Conservation (phyloP, 2,329 filamentous ascomycete species). For the Cercospora sp. region DNA sequence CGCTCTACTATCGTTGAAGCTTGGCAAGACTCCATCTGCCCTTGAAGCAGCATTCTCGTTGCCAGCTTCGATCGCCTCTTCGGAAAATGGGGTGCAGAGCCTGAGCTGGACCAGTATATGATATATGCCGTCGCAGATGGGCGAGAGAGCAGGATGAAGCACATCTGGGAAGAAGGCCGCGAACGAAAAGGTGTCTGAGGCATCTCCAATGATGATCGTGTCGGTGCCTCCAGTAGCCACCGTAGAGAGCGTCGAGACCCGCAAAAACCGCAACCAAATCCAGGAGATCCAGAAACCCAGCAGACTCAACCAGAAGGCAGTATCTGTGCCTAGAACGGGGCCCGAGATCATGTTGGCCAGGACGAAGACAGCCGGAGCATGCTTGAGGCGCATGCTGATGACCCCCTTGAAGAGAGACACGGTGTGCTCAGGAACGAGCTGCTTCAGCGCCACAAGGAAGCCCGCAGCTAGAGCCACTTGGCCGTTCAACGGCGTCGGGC, state of each 20-base stretch:
- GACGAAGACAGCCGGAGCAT: slow-evolving; percentile 65
- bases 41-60: slow-evolving; percentile 69
- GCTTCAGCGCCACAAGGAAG: slow-evolving; percentile 96
- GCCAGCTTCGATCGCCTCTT: slow-evolving; percentile 72
- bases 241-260: slow-evolving; percentile 56
- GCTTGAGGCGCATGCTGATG: slow-evolving; percentile 82
- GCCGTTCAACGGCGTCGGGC: slow-evolving; percentile 80
- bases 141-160: slow-evolving; percentile 73
- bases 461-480: slow-evolving; percentile 86
- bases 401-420: slow-evolving; percentile 89
- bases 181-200: slow-evolving; percentile 94
- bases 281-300: slow-evolving; percentile 85
- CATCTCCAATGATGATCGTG: slow-evolving; percentile 73
- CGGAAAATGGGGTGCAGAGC: slow-evolving; percentile 82
- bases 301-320: slow-evolving; percentile 75
- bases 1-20: slow-evolving; percentile 54
- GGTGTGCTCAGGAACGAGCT: slow-evolving; percentile 94
- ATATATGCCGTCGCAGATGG: slow-evolving; percentile 74
- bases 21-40: slow-evolving; percentile 62
- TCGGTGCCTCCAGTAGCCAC: slow-evolving; percentile 51
- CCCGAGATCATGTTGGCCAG: slow-evolving; percentile 69
- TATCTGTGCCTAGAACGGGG: slow-evolving; percentile 66
- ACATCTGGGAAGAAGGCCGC: slow-evolving; percentile 91
- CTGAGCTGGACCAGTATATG: slow-evolving; percentile 70
- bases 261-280: slow-evolving; percentile 96